A percentile compares a stretch with the other conserved stretches of the same genome.
Conservation (phyloP, 2,329 filamentous ascomycete genomes). For the Pleurostoma richardsiae region DNA sequence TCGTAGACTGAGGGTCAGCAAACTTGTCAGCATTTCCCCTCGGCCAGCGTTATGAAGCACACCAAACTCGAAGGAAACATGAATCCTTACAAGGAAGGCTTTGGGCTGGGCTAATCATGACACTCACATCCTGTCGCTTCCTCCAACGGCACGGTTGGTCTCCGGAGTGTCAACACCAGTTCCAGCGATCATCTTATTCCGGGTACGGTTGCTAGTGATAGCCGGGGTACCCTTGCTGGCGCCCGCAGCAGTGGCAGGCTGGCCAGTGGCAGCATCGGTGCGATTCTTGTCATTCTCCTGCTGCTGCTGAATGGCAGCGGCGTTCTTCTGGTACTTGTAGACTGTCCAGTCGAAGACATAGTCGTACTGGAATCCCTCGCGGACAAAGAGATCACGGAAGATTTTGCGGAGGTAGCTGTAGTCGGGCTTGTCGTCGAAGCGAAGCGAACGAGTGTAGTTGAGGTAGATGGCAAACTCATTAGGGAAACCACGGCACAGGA, state of each 20-base stretch:
- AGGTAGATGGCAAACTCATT: slow-evolving; percentile 99
- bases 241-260: slow-evolving; percentile 51
- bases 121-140: slow-evolving; percentile 96
- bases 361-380: slow-evolving; percentile 99
- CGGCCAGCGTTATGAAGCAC: slow-evolving; percentile 71
- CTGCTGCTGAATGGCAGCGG: slow-evolving; percentile 85
- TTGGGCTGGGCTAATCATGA: slow-evolving; percentile 52
- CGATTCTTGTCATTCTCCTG: slow-evolving; percentile 74
- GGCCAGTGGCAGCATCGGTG: slow-evolving; percentile 59
- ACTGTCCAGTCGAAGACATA: slow-evolving; percentile 99
- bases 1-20: slow-evolving; percentile 80
- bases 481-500: slow-evolving; percentile 97
- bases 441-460: slow-evolving; percentile 97
- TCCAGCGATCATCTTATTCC: slow-evolving; percentile 75
- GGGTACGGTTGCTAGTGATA: slow-evolving; percentile 71
- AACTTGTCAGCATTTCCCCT: slow-evolving; percentile 70
- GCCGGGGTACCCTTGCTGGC: slow-evolving; percentile 63
- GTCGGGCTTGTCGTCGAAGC: slow-evolving; percentile 99
- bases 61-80: slow-evolving; percentile 79
- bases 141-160: slow-evolving; percentile 69
- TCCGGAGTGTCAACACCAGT: slow-evolving; percentile 62
- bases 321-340: slow-evolving; percentile 99
- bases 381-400: slow-evolving; percentile 98
- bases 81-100: slow-evolving; percentile 84
- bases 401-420: slow-evolving; percentile 99